Percentiles rank a stretch among this genome's conserved stretches.
Conservation (phyloP, 73 alveolate genomes). For the Urostyla sp. region DNA sequence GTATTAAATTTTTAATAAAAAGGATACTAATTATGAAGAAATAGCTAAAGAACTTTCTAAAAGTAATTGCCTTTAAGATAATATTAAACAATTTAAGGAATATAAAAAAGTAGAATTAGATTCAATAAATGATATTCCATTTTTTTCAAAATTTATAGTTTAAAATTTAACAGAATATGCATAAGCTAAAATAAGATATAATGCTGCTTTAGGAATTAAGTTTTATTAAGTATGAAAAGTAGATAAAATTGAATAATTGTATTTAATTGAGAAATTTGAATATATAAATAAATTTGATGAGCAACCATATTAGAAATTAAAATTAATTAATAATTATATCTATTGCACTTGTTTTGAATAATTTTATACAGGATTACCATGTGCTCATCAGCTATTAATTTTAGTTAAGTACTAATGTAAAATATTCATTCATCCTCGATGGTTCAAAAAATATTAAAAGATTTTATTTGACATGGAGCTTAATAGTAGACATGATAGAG, state of each 20-base stretch:
- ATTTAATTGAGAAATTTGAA: not conserved
- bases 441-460: conserved; percentile 29
- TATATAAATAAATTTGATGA: not conserved
- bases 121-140: not conserved
- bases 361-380: conserved; percentile 56
- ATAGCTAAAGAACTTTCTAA: conserved; percentile 6
- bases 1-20: not conserved
- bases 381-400: conserved; percentile 28
- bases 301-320: not conserved
- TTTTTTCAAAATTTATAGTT: not conserved
- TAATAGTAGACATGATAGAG: conserved; percentile 17
- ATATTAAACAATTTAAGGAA: not conserved
- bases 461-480: conserved; percentile 13
- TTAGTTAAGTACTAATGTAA: not conserved
- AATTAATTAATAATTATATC: not conserved
- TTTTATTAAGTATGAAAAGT: not conserved
- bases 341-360: conserved; percentile 60
- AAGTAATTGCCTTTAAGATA: not conserved
- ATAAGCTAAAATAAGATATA: not conserved
- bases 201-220: not conserved
- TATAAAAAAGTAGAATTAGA: not conserved
- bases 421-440: conserved; percentile 19
- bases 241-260: not conserved
- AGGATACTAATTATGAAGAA: not conserved
- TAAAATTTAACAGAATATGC: conserved; percentile 12